phyloP scores from a whole-genome alignment of 2,329 filamentous ascomycete genomes.

The Helotiales sp. region DNA sequence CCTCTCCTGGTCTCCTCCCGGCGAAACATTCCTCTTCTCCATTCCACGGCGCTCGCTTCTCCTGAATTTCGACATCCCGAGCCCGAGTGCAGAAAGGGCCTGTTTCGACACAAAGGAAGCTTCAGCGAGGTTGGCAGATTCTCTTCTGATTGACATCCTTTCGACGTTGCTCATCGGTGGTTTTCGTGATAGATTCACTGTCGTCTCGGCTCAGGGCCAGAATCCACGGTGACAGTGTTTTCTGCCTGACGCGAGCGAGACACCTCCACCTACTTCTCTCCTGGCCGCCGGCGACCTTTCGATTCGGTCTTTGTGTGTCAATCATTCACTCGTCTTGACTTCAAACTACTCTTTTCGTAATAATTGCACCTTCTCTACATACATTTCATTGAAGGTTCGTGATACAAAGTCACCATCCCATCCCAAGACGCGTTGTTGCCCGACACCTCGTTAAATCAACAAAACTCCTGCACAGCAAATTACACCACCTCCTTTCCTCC shows the following conservation, averaged over 20 bases:
- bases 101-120: constrained; percentile 12
- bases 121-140: constrained; percentile 24
- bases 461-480: constrained; percentile 16
- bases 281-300: constrained; percentile 59
- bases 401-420: constrained; percentile 16
- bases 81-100: constrained; percentile 4
- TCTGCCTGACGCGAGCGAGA: constrained; percentile 29
- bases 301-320: constrained; percentile 40
- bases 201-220: constrained; percentile 14
- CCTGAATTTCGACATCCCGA: constrained; percentile 15
- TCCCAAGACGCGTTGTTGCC: constrained; percentile 16
- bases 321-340: constrained; percentile 39
- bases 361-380: constrained; percentile 31
- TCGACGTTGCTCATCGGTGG: constrained; percentile 5
- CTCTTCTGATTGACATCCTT: constrained; percentile 9
- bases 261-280: constrained; percentile 31
- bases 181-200: constrained; percentile 19
- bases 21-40: constrained; percentile 21
- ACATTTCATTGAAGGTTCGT: constrained; percentile 32
- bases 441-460: constrained; percentile 15
- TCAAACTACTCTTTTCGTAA: constrained; percentile 31
- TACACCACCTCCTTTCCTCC: background rate
- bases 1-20: constrained; percentile 3
- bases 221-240: constrained; percentile 34
- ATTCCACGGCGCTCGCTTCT: constrained; percentile 28